Evolutionary conservation across 2,329 filamentous ascomycete genomes (phyloP), one percentile per base, ranked within the genome.

Genomic region (Epichloe uncinata): DNA sequence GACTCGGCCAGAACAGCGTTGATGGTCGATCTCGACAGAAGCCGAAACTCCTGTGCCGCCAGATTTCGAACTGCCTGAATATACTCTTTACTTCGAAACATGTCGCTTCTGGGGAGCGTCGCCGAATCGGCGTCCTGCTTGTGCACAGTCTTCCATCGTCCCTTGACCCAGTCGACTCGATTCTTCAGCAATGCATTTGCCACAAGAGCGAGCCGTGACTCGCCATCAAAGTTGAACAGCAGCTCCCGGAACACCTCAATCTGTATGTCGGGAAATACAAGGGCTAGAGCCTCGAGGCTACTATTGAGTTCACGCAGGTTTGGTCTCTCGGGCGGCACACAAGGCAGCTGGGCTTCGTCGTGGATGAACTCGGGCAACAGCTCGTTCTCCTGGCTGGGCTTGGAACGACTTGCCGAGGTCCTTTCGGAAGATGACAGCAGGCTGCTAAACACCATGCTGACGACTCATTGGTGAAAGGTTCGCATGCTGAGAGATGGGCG

Each of bases 191-290:
- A 70, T 46, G 81, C 77, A 61, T 93, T 86, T 12, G 86, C 86
- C 26, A 90, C 82, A 45, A 93, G 74, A 42, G 86, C 82, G 22
- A 91, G 68, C 56, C 85, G 73, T 54, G 85, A 91, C 64, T 90
- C 84, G 58, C 82, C 80, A 58, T 84, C 83, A 61, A 90, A 84
- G 59, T 73, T 84, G 37, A 74, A 69, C 45, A 93, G 78, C 77
- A 93, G 85, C 69, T 91, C 86, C 42, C 86, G 79, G 61, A 93
- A 87, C 16, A 90, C 86, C 57, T 90, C 85, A 52, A 86, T 73
- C 64, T 88, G 84, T n/a, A 90, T 73, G 64, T 90, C 80, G 30
- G 87, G 87, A 56, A 93, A 93, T 8, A 90, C 75, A 45, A 79
- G 79, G 20, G 81, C 78, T 42, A 93, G 75, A 12, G 75, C 79